These are phyloP conservation scores for Pseudocercospora vitis DNA, from an alignment of 2,329 filamentous ascomycete genomes.

Conservation along the genomic window DNA sequence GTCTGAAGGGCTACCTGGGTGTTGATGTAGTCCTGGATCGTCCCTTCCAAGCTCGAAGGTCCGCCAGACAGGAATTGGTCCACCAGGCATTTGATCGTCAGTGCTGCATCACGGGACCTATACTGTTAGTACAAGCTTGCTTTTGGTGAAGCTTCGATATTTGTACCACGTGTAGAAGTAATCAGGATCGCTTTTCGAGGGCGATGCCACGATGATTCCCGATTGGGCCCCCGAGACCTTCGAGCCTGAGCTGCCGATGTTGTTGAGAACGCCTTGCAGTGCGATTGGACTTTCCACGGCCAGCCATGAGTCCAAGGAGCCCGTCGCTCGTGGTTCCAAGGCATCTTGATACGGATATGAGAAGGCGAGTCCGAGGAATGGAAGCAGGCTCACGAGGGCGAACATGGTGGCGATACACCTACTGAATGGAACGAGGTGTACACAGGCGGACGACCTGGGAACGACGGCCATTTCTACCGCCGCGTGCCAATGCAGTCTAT, in stretches of 20 bases:
- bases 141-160: neutral
- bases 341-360: slow-evolving; percentile 14
- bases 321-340: slow-evolving; percentile 21
- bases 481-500: too few relatives aligned
- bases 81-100: slow-evolving; percentile 67
- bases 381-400: slow-evolving; percentile 13
- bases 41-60: slow-evolving; percentile 52
- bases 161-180: slow-evolving; percentile 72
- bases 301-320: slow-evolving; percentile 40
- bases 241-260: slow-evolving; percentile 55
- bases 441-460: too few relatives aligned
- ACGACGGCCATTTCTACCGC: neutral
- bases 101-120: slow-evolving; percentile 65
- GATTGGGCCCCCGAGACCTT: slow-evolving; percentile 50
- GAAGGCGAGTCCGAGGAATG: slow-evolving; percentile 12
- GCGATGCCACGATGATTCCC: slow-evolving; percentile 58
- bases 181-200: slow-evolving; percentile 54
- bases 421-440: neutral
- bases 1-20: slow-evolving; percentile 67
- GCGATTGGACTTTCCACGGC: slow-evolving; percentile 49
- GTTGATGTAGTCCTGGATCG: slow-evolving; percentile 67
- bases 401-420: slow-evolving; percentile 11
- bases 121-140: neutral
- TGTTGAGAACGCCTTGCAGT: slow-evolving; percentile 55
- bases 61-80: slow-evolving; percentile 67